Evolutionary conservation across 2,329 filamentous ascomycete genomes (phyloP).

Genomic region (Bertia moriformis): DNA sequence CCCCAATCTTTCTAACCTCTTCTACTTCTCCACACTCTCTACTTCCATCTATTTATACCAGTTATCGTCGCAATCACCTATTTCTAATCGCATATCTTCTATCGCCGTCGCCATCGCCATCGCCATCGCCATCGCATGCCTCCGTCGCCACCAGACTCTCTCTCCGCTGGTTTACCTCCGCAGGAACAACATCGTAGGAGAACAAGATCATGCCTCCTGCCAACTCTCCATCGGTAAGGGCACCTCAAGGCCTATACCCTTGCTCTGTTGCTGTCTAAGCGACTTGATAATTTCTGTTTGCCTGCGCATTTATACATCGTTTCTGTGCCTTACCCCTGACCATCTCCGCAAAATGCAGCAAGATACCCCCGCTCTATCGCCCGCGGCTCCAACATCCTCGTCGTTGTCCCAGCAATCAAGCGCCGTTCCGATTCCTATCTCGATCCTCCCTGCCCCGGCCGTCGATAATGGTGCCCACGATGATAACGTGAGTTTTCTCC

Average conservation of each 20-base stretch:
- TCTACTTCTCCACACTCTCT: too few species aligned
- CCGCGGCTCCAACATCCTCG: neutral
- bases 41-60: too few species aligned
- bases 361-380: neutral
- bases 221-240: slow-evolving; percentile 22
- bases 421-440: neutral
- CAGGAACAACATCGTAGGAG: too few species aligned
- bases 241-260: too few species aligned
- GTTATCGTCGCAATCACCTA: too few species aligned
- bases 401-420: neutral
- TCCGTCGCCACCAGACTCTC: neutral
- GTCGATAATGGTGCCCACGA: neutral
- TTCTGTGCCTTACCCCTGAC: too few species aligned
- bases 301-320: too few species aligned
- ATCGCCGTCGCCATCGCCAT: neutral
- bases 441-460: neutral
- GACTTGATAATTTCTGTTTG: too few species aligned
- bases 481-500: neutral
- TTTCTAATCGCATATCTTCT: too few species aligned
- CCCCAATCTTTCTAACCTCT: too few species aligned
- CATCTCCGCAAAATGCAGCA: too few species aligned
- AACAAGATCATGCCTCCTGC: slow-evolving; percentile 20
- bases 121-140: neutral
- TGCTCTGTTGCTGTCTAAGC: too few species aligned
- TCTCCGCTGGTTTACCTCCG: neutral